Conservation (phyloP, 805 yeast genomes). For the Metschnikowia lunata region DNA sequence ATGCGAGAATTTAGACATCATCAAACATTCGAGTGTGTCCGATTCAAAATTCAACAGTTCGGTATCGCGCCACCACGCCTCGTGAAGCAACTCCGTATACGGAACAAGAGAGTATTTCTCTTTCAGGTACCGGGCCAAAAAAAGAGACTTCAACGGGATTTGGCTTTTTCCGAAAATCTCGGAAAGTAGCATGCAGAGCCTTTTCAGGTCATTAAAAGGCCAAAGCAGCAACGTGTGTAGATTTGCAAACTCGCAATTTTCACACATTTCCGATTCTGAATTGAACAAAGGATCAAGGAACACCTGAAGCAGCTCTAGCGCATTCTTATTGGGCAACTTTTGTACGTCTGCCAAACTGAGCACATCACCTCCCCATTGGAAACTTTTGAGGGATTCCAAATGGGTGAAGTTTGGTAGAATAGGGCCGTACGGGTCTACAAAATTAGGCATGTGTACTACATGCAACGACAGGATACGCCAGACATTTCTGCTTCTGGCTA, state of each 20-base stretch:
- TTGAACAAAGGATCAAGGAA: too few relatives aligned
- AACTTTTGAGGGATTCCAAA: conserved; percentile 24
- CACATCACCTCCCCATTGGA: conserved; percentile 30
- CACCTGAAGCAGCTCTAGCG: conserved; percentile 11
- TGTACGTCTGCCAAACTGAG: conserved; percentile 26
- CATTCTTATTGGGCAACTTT: conserved; percentile 26
- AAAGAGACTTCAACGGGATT: not conserved
- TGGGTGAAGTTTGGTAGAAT: conserved; percentile 25
- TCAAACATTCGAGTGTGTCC: not conserved
- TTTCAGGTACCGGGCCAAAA: not conserved
- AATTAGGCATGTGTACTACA: conserved; percentile 39
- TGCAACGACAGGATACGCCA: conserved; percentile 23
- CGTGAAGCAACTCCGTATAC: not conserved
- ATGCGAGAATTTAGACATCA: not conserved
- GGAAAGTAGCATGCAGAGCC: not conserved
- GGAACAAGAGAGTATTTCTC: not conserved
- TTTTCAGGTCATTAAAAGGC: conserved; percentile 14
- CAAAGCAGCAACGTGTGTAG: not conserved
- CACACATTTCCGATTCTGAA: too few relatives aligned
- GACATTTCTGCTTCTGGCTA: conserved; percentile 10
- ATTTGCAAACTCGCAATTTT: not conserved
- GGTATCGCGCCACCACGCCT: not conserved
- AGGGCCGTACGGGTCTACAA: conserved; percentile 28
- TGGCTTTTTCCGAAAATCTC: not conserved
- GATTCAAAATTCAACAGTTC: not conserved